A percentile compares a stretch with the other conserved stretches of the same genome.
These are phyloP conservation scores for Pleurotus tuber-regium DNA, from an alignment of 768 basidiomycete genomes.

Conservation along the genomic window DNA sequence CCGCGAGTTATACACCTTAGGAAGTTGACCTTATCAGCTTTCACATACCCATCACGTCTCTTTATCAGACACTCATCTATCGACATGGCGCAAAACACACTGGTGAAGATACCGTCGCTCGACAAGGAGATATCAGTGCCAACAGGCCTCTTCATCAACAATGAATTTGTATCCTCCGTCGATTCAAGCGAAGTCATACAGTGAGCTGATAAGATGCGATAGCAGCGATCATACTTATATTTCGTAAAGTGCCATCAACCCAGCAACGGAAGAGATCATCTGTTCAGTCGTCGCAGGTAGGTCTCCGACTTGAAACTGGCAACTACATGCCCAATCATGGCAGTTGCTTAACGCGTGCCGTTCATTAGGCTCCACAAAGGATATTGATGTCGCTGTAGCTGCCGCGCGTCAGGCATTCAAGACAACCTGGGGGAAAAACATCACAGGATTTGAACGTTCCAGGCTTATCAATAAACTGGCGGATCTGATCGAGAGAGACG, in stretches of 20 bases:
- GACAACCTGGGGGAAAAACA: slow-evolving; percentile 87
- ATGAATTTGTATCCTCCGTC: slow-evolving; percentile 77
- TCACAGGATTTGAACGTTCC: slow-evolving; percentile 80
- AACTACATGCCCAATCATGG: background rate
- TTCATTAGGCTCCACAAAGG: slow-evolving; percentile 57
- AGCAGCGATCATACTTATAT: slow-evolving; percentile 21
- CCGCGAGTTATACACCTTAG: background rate
- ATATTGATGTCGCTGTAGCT: slow-evolving; percentile 81
- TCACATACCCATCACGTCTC: slow-evolving; percentile 1
- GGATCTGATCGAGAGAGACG: slow-evolving; percentile 85
- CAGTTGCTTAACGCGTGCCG: background rate
- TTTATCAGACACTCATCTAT: slow-evolving; percentile 9
- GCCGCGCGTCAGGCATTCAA: slow-evolving; percentile 83
- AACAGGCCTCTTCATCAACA: slow-evolving; percentile 90
- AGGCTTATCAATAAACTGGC: slow-evolving; percentile 83
- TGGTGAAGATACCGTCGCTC: slow-evolving; percentile 37
- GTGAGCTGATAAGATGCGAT: slow-evolving; percentile 37
- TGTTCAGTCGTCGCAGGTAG: slow-evolving; percentile 66
- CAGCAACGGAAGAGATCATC: slow-evolving; percentile 74
- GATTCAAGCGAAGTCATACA: slow-evolving; percentile 64
- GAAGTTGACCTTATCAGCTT: background rate
- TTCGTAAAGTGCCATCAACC: slow-evolving; percentile 64
- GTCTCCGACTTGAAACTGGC: too few relatives aligned
- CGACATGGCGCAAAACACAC: slow-evolving; percentile 45
- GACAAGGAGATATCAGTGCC: slow-evolving; percentile 59